Evolutionary conservation across 202 grass and related monocot genomes (phyloP).

Genomic region (Alloteropsis angusta): DNA sequence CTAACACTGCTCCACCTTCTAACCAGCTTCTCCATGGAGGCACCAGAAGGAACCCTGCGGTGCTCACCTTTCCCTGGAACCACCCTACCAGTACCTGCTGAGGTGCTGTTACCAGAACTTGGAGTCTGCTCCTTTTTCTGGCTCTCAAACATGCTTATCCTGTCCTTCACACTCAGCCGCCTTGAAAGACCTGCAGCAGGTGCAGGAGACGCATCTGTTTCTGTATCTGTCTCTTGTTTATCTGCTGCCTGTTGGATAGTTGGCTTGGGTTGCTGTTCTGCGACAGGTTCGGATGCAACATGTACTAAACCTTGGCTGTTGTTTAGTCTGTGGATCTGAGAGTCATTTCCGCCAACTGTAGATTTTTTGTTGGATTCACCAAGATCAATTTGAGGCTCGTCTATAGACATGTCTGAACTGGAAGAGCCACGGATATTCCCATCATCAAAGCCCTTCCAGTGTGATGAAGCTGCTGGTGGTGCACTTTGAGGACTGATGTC

Average conservation of each 20-base stretch:
- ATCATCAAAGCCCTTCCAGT: conserved; percentile 66
- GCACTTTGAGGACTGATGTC: conserved; percentile 47
- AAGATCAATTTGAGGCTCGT: conserved; percentile 58
- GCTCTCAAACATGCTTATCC: conserved; percentile 92
- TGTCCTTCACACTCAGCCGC: conserved; percentile 86
- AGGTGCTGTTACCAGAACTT: conserved; percentile 51
- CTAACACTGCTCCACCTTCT: conserved; percentile 95
- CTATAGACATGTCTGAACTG: conserved; percentile 97
- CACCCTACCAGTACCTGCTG: conserved; percentile 38
- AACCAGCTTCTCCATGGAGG: conserved; percentile 74
- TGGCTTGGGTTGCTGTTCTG: conserved; percentile 42
- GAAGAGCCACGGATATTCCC: conserved; percentile 64
- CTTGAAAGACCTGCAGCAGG: conserved; percentile 36
- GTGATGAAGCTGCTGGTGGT: conserved; percentile 30
- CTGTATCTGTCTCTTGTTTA: conserved; percentile 44
- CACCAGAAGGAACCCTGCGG: conserved; percentile 73
- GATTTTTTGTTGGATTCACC: conserved; percentile 31
- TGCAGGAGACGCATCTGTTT: conserved; percentile 29
- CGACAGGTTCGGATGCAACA: conserved; percentile 21
- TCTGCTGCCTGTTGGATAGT: conserved; percentile 29
- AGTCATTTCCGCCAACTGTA: conserved; percentile 2
- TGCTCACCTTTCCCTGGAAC: conserved; percentile 68
- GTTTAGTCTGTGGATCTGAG: conserved; percentile 20
- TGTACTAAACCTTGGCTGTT: conserved; percentile 32
- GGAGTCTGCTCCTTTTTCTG: conserved; percentile 71